Evolutionary conservation across 441 rosid genomes (phyloP).

Genomic region (Euphorbia schlechtendalii): DNA sequence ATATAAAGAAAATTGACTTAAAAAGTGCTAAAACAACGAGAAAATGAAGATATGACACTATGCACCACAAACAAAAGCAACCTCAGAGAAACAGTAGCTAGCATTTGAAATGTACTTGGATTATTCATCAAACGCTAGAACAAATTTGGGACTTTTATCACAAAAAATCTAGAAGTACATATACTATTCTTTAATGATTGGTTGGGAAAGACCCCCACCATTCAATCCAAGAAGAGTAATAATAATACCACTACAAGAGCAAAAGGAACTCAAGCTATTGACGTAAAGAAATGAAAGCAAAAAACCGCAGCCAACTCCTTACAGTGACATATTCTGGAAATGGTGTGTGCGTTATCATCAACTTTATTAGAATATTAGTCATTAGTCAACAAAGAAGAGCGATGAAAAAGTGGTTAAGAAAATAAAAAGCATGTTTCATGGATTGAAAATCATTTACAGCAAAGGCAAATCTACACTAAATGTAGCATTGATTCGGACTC

Average conservation of each 20-base stretch:
- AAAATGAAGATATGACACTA: conserved; percentile 5
- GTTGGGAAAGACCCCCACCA: not conserved
- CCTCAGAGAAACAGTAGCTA: conserved; percentile 1
- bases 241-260: not conserved
- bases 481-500: not conserved
- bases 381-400: not conserved
- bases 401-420: not conserved
- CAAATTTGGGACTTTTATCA: not conserved
- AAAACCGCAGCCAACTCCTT: not conserved
- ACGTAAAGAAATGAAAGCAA: not conserved
- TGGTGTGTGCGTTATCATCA: not conserved
- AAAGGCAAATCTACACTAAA: not conserved
- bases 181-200: not conserved
- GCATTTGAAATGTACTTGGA: not conserved
- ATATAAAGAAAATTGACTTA: conserved; percentile 16
- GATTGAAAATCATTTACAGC: not conserved
- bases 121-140: not conserved
- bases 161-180: not conserved
- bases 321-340: not conserved
- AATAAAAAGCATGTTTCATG: not conserved
- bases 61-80: conserved; percentile 8
- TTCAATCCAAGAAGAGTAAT: not conserved
- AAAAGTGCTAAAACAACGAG: not conserved
- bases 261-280: no score
- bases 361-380: not conserved